Conservation (phyloP, 192 early-diverging fungal species). For the Entomortierella parvispora region DNA sequence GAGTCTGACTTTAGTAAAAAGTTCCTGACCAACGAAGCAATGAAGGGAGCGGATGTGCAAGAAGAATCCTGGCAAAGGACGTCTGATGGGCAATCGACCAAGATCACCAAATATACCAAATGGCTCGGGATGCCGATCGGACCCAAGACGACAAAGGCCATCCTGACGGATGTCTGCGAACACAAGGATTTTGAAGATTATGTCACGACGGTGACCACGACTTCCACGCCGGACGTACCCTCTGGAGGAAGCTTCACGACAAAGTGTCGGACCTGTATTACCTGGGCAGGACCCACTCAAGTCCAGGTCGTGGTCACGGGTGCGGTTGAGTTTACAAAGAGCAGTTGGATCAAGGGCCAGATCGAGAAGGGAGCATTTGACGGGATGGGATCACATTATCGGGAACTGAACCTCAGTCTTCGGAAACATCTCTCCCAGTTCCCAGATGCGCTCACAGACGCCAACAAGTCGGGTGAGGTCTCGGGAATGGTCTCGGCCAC, state of each 20-base stretch:
- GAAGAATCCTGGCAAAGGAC: slow-evolving; percentile 23
- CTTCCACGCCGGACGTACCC: slow-evolving; percentile 68
- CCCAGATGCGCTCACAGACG: slow-evolving; percentile 20
- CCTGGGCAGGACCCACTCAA: slow-evolving; percentile 57
- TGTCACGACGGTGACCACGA: slow-evolving; percentile 58
- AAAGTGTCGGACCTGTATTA: slow-evolving; percentile 65
- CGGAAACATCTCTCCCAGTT: slow-evolving; percentile 26
- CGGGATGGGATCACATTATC: slow-evolving; percentile 40
- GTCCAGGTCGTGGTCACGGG: slow-evolving; percentile 61
- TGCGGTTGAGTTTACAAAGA: slow-evolving; percentile 63
- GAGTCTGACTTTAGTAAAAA: slow-evolving; percentile 55
- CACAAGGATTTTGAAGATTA: slow-evolving; percentile 59
- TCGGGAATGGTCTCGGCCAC: too few species aligned
- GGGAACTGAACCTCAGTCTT: slow-evolving; percentile 30
- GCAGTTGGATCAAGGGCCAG: slow-evolving; percentile 62
- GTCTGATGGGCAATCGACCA: slow-evolving; percentile 19
- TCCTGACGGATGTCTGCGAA: slow-evolving; percentile 58
- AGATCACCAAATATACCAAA: slow-evolving; percentile 33
- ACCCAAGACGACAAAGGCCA: slow-evolving; percentile 66
- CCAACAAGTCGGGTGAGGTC: background rate
- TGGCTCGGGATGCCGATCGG: slow-evolving; percentile 43
- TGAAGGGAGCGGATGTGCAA: slow-evolving; percentile 57
- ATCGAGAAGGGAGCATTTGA: slow-evolving; percentile 44
- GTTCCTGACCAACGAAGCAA: slow-evolving; percentile 57
- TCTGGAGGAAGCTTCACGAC: slow-evolving; percentile 63